Evolutionary conservation across 148 eudicot genomes (phyloP).

Genomic region (Euryodendron excelsum): DNA sequence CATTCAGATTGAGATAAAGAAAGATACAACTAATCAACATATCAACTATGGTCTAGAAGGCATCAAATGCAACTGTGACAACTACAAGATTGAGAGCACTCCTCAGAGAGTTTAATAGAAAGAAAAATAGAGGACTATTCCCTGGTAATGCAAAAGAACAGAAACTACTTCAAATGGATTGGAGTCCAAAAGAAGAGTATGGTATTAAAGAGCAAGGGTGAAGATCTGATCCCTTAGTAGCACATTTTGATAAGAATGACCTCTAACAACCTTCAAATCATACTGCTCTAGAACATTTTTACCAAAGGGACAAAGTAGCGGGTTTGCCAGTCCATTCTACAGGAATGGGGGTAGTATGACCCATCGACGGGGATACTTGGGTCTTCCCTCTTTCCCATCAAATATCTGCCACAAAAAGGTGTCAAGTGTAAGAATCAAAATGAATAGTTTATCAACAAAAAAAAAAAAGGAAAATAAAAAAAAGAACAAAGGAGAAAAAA

Average conservation of each 20-base stretch:
- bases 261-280: neutral
- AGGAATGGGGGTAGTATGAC: conserved; percentile 94
- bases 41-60: neutral
- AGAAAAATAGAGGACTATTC: neutral
- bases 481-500: too few relatives aligned
- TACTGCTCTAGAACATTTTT: neutral
- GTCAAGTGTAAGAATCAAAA: neutral
- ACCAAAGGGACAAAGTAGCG: neutral
- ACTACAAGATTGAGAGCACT: conserved; percentile 7
- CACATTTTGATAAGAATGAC: neutral
- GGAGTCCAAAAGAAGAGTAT: neutral
- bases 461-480: neutral
- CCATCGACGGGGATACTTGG: conserved; percentile 96
- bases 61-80: neutral
- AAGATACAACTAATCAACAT: neutral
- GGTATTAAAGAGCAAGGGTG: neutral
- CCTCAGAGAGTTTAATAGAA: neutral
- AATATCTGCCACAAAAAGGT: conserved; percentile 60
- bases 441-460: neutral
- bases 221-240: neutral
- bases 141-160: neutral
- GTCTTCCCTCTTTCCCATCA: conserved; percentile 93
- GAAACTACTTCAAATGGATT: neutral
- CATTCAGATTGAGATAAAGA: neutral
- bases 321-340: conserved; percentile 29